These are phyloP conservation scores for Ehretia macrophylla DNA, from an alignment of 257 asterid genomes.

Conservation along the genomic window DNA sequence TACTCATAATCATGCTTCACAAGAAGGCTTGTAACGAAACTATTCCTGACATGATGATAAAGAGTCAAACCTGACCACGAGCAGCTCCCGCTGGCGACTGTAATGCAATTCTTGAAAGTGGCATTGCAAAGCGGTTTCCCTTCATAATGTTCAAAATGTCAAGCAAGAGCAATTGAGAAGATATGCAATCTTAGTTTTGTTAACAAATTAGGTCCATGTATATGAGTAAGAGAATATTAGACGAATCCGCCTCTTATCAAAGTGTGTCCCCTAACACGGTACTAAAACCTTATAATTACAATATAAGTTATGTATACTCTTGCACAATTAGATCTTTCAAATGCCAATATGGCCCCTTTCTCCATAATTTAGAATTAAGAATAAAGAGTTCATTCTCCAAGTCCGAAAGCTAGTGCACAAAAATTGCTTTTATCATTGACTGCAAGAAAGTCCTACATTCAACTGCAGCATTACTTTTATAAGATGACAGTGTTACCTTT, in stretches of 20 bases:
- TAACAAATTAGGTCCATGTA: neutral
- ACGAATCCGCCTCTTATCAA: too few relatives aligned
- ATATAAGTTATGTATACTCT: too few relatives aligned
- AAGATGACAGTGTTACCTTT: slow-evolving; percentile 50
- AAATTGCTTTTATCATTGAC: neutral
- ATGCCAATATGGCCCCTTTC: too few relatives aligned
- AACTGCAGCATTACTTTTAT: neutral
- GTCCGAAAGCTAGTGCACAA: neutral
- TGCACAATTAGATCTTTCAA: too few relatives aligned
- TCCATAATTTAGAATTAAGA: too few relatives aligned
- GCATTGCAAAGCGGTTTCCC: slow-evolving; percentile 86
- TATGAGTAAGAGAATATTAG: neutral
- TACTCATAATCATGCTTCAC: slow-evolving; percentile 9
- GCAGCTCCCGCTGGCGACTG: slow-evolving; percentile 96
- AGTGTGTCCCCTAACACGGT: too few relatives aligned
- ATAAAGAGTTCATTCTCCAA: too few relatives aligned
- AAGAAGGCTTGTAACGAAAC: neutral
- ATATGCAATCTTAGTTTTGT: neutral
- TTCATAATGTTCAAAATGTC: slow-evolving; percentile 13
- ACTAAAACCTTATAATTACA: too few relatives aligned
- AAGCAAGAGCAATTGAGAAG: neutral
- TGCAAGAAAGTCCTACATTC: neutral
- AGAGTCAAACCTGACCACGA: slow-evolving; percentile 74
- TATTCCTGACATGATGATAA: neutral
- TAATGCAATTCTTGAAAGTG: slow-evolving; percentile 60